A percentile compares a stretch with the other conserved stretches of the same genome.
Conservation (phyloP, 2,329 filamentous ascomycete species). For the Lojkania enalia region DNA sequence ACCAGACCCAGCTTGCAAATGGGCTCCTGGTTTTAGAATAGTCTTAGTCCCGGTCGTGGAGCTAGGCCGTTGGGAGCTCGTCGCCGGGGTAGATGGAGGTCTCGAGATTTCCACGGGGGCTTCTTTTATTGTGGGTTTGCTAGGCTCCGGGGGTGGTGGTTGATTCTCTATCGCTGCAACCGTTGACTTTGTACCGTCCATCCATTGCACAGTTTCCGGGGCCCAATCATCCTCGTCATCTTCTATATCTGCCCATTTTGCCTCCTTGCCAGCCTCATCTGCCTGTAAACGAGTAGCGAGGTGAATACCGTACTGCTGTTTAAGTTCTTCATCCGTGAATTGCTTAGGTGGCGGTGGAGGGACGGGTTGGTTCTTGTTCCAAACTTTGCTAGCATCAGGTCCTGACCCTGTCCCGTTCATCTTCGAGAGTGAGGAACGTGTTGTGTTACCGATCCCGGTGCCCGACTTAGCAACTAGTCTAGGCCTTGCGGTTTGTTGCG, state of each 20-base stretch:
- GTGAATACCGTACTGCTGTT: constrained; percentile 83
- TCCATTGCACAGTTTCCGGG: constrained; percentile 83
- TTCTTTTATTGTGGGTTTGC: constrained; percentile 25
- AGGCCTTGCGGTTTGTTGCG: constrained; percentile 63
- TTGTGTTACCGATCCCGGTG: constrained; percentile 60
- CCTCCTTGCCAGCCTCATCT: constrained; percentile 72
- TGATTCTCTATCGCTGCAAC: constrained; percentile 60
- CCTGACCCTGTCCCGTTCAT: constrained; percentile 63
- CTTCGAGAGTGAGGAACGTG: constrained; percentile 55
- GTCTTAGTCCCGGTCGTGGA: constrained; percentile 49
- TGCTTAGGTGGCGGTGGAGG: constrained; percentile 75
- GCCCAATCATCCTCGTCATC: constrained; percentile 88
- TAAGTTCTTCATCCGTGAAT: constrained; percentile 82
- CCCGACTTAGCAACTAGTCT: constrained; percentile 77
- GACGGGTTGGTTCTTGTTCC: constrained; percentile 86
- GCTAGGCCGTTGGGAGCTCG: constrained; percentile 40
- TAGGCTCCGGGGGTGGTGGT: constrained; percentile 33
- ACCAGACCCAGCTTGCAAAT: constrained; percentile 35
- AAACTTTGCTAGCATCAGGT: constrained; percentile 74
- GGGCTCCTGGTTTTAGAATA: constrained; percentile 53
- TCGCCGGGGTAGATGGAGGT: constrained; percentile 21
- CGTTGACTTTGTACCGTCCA: constrained; percentile 82
- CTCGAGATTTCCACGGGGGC: constrained; percentile 46
- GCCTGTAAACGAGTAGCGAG: constrained; percentile 77
- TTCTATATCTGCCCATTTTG: constrained; percentile 88